Conservation (phyloP, 2,329 filamentous ascomycete species). For the Aspergillus novoparasiticus region DNA sequence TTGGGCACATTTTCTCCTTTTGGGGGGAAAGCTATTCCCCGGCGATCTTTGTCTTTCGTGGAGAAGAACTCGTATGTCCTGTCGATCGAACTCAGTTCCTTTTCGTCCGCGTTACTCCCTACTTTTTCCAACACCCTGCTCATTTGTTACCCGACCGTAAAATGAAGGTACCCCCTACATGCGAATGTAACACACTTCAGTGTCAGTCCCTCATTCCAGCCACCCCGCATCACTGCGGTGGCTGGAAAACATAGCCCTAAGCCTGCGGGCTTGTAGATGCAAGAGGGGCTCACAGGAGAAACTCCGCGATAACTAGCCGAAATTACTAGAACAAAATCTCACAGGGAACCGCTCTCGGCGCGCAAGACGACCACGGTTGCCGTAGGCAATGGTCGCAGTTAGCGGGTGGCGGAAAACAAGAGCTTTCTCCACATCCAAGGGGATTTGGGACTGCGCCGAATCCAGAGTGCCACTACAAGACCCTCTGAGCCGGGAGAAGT, state of each 20-base stretch:
- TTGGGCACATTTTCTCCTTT: background rate
- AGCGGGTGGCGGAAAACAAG: conserved; percentile 12
- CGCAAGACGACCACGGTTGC: background rate
- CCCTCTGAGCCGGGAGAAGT: background rate
- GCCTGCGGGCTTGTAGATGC: background rate
- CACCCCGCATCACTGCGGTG: background rate
- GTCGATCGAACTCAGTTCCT: background rate
- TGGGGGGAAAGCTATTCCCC: background rate
- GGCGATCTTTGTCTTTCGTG: background rate
- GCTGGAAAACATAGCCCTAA: background rate
- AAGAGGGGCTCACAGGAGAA: background rate
- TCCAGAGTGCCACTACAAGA: background rate
- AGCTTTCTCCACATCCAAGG: conserved; percentile 6
- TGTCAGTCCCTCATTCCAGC: background rate
- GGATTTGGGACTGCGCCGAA: background rate
- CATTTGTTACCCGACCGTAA: background rate
- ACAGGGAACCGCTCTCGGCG: background rate
- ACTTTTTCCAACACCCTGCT: background rate
- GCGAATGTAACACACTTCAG: background rate
- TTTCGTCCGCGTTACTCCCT: background rate
- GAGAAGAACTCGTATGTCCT: background rate
- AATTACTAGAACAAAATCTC: background rate
- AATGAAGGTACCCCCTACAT: background rate
- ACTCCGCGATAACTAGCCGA: background rate
- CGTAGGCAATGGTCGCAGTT: conserved; percentile 2